These are phyloP conservation scores for Tremella mesenterica DNA, from an alignment of 768 basidiomycete species.

Conservation along the genomic window DNA sequence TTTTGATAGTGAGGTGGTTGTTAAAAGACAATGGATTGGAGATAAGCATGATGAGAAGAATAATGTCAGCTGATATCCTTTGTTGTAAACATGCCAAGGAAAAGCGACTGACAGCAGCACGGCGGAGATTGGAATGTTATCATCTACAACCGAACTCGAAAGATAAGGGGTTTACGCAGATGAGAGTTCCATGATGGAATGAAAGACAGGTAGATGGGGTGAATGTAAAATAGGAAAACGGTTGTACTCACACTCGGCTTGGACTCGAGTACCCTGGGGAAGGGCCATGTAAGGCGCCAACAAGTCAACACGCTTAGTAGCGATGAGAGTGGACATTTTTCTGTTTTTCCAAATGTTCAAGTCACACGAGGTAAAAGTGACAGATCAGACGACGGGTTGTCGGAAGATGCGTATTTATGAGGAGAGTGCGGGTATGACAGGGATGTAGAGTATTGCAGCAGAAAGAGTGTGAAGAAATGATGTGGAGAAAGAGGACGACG, in stretches of 20 bases:
- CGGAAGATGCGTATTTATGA: neutral
- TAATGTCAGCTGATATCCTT: too few species aligned
- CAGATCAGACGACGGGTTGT: neutral
- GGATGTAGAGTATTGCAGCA: neutral
- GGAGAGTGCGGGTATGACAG: slow-evolving; percentile 1
- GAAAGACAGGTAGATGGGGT: too few species aligned
- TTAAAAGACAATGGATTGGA: neutral
- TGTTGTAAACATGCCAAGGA: too few species aligned
- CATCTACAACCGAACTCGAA: too few species aligned
- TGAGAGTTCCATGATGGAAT: too few species aligned
- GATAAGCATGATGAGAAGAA: neutral
- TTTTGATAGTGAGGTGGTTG: neutral
- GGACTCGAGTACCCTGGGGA: slow-evolving; percentile 80
- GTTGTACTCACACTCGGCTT: slow-evolving; percentile 59
- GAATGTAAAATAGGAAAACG: neutral
- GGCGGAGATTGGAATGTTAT: too few species aligned
- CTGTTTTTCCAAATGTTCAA: neutral
- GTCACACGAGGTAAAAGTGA: neutral
- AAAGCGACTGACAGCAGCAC: too few species aligned
- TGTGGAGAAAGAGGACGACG: slow-evolving; percentile 9
- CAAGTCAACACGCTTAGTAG: slow-evolving; percentile 54
- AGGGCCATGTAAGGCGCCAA: slow-evolving; percentile 83
- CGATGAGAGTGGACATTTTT: slow-evolving; percentile 40
- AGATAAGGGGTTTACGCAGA: too few species aligned
- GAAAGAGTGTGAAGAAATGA: neutral